A percentile compares a stretch with the other conserved stretches of the same genome.
Conservation (phyloP, 2,329 filamentous ascomycete genomes). For the Fusarium brevicatenulatum region DNA sequence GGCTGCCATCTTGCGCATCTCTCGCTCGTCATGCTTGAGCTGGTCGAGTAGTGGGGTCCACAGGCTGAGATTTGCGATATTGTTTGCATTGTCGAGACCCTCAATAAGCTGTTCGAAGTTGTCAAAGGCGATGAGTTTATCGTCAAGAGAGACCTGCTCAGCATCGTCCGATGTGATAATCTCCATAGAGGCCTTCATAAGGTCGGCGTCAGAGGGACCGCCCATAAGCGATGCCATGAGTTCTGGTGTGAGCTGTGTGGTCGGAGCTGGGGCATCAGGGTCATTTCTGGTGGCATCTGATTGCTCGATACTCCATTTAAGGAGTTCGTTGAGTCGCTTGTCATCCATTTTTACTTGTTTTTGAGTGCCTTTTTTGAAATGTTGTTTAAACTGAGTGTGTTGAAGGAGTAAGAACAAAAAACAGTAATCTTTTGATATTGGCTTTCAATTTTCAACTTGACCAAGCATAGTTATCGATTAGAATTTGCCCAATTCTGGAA, state of each 20-base stretch:
- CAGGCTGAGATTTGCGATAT: slow-evolving; percentile 79
- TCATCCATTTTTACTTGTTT: slow-evolving; percentile 54
- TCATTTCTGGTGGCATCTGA: slow-evolving; percentile 48
- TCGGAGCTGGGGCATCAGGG: slow-evolving; percentile 47
- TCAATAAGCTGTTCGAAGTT: slow-evolving; percentile 95
- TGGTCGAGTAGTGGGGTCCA: slow-evolving; percentile 84
- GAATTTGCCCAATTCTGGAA: slow-evolving; percentile 53
- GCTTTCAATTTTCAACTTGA: slow-evolving; percentile 29
- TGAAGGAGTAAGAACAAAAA: not conserved
- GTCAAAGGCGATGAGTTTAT: slow-evolving; percentile 87
- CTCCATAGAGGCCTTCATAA: slow-evolving; percentile 87
- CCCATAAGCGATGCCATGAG: slow-evolving; percentile 81
- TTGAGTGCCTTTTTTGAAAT: not conserved
- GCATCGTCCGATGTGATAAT: slow-evolving; percentile 72
- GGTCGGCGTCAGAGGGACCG: slow-evolving; percentile 87
- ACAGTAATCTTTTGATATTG: slow-evolving; percentile 19
- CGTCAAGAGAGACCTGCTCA: slow-evolving; percentile 71
- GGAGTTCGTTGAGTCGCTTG: slow-evolving; percentile 75
- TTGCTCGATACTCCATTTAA: slow-evolving; percentile 78
- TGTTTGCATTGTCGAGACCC: slow-evolving; percentile 95
- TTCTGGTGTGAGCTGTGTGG: slow-evolving; percentile 70
- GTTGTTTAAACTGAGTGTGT: not conserved
- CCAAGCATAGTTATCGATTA: slow-evolving; percentile 34
- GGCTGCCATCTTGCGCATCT: slow-evolving; percentile 86
- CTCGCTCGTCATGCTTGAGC: slow-evolving; percentile 73